Conservation (phyloP, 2,329 filamentous ascomycete genomes). For the Ramichloridium luteum region DNA sequence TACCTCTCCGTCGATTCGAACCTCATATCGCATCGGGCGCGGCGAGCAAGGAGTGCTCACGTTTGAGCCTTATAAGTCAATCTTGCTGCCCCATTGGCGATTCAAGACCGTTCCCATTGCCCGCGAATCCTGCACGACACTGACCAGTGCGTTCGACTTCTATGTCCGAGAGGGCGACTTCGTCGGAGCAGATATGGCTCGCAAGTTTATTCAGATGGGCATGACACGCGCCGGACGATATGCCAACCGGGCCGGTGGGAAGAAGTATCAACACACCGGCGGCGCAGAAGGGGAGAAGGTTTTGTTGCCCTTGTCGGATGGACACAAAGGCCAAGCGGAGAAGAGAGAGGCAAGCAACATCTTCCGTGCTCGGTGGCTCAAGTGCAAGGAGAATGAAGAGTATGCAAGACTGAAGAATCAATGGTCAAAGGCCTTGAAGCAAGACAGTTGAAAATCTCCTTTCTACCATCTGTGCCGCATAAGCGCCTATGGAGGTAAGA, state of each 20-base stretch:
- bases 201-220: slow-evolving; percentile 55
- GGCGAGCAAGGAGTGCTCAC: slow-evolving; percentile 51
- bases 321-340: slow-evolving; percentile 36
- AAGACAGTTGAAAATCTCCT: too few relatives aligned
- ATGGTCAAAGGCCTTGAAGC: slow-evolving; percentile 37
- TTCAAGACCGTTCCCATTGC: slow-evolving; percentile 46
- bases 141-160: slow-evolving; percentile 40
- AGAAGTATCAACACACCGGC: slow-evolving; percentile 39
- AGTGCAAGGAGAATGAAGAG: slow-evolving; percentile 32
- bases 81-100: slow-evolving; percentile 47
- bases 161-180: slow-evolving; percentile 45
- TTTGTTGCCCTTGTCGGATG: slow-evolving; percentile 33
- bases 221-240: slow-evolving; percentile 44
- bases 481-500: too few relatives aligned
- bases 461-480: too few relatives aligned
- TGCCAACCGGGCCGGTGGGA: slow-evolving; percentile 31
- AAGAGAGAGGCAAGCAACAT: slow-evolving; percentile 39
- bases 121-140: slow-evolving; percentile 34
- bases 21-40: slow-evolving; percentile 46
- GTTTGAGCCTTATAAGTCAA: slow-evolving; percentile 52
- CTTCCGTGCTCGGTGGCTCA: slow-evolving; percentile 40
- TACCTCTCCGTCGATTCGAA: slow-evolving; percentile 26
- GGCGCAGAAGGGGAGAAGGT: slow-evolving; percentile 14
- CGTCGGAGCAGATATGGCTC: slow-evolving; percentile 52
- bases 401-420: slow-evolving; percentile 35